phyloP scores from a whole-genome alignment of 129 eudicot genomes.

The Flaveria bidentis region DNA sequence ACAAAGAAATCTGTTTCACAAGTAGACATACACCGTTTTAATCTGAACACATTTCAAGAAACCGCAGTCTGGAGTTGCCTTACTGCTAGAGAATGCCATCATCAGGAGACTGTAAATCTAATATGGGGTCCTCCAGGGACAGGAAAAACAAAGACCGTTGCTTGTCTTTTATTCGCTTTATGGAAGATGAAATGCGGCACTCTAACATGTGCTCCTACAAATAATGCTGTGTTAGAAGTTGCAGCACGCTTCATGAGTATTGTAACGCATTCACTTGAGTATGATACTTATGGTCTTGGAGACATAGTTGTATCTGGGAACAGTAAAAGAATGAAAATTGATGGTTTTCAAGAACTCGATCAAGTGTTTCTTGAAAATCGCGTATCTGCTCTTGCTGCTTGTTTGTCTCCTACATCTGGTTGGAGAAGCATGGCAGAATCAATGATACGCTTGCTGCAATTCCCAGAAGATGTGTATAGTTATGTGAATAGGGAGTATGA shows the following conservation, averaged over 20 bases:
- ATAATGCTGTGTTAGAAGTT: slow-evolving; percentile 62
- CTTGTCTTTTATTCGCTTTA: slow-evolving; percentile 43
- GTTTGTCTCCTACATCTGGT: slow-evolving; percentile 44
- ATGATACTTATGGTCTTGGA: slow-evolving; percentile 62
- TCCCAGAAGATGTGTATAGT: slow-evolving; percentile 47
- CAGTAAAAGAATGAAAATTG: slow-evolving; percentile 56
- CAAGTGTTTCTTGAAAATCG: slow-evolving; percentile 60
- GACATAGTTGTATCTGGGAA: slow-evolving; percentile 68
- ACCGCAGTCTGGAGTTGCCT: slow-evolving; percentile 54
- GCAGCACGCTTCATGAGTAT: slow-evolving; percentile 42
- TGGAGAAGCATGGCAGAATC: slow-evolving; percentile 44
- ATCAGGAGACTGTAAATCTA: slow-evolving; percentile 48
- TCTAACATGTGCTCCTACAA: slow-evolving; percentile 71
- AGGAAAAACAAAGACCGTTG: slow-evolving; percentile 74
- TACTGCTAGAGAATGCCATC: slow-evolving; percentile 47
- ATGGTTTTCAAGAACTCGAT: slow-evolving; percentile 49
- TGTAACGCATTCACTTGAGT: slow-evolving; percentile 20
- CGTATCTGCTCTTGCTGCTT: slow-evolving; percentile 33
- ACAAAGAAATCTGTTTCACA: slow-evolving; percentile 9
- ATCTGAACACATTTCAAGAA: slow-evolving; percentile 50
- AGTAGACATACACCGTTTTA: slow-evolving; percentile 18
- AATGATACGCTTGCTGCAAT: slow-evolving; percentile 48
- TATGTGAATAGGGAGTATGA: slow-evolving; percentile 14
- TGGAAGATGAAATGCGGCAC: slow-evolving; percentile 54
- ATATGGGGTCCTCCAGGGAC: slow-evolving; percentile 95